A percentile compares a stretch with the other conserved stretches of the same genome.
phyloP scores from a whole-genome alignment of 1,139 yeast species.

The Petasospora rhodanensis region DNA sequence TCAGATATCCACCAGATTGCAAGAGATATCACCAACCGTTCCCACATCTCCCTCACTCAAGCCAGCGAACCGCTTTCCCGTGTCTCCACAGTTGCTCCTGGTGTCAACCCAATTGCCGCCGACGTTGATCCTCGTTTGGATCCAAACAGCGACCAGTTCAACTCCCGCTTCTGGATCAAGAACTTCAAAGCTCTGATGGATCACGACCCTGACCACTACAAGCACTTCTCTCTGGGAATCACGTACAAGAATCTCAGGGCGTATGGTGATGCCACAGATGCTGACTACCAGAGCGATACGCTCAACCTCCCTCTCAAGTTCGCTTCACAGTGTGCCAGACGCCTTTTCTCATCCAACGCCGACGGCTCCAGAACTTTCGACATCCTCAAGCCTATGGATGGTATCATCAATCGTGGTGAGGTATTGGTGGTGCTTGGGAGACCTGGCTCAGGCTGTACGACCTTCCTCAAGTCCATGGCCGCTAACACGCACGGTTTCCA shows the following conservation, averaged over 20 bases:
- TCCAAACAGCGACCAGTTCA: slow-evolving; percentile 54
- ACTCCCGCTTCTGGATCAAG: slow-evolving; percentile 66
- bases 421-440: slow-evolving; percentile 74
- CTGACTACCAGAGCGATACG: slow-evolving; percentile 76
- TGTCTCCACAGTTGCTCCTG: slow-evolving; percentile 23
- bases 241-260: slow-evolving; percentile 67
- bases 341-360: slow-evolving; percentile 26
- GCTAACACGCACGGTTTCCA: slow-evolving; percentile 70
- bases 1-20: slow-evolving; percentile 45
- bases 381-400: slow-evolving; percentile 63
- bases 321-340: slow-evolving; percentile 7
- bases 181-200: slow-evolving; percentile 55
- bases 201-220: slow-evolving; percentile 60
- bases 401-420: slow-evolving; percentile 64
- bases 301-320: slow-evolving; percentile 40
- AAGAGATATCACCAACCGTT: slow-evolving; percentile 35
- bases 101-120: slow-evolving; percentile 28
- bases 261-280: slow-evolving; percentile 69
- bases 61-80: slow-evolving; percentile 14
- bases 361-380: slow-evolving; percentile 37
- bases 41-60: slow-evolving; percentile 23
- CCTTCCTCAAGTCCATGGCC: slow-evolving; percentile 67
- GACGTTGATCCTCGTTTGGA: slow-evolving; percentile 44
- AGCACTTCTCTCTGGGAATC: slow-evolving; percentile 61
- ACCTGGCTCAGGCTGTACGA: slow-evolving; percentile 85